Conservation (phyloP, 1,284 basidiomycete species). For the Somion occarium region DNA sequence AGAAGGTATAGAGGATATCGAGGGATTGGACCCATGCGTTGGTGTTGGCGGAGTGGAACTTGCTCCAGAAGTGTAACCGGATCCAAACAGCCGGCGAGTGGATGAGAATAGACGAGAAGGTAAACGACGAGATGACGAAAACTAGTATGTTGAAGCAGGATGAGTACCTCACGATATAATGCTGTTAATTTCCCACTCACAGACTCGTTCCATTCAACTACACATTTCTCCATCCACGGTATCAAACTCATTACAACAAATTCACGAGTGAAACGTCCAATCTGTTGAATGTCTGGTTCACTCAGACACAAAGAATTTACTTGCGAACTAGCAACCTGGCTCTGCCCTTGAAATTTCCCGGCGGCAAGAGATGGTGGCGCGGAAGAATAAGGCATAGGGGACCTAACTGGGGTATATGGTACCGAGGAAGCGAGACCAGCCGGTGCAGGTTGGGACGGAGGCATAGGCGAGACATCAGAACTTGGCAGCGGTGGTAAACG, state of each 20-base stretch:
- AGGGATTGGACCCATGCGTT: conserved; percentile 25
- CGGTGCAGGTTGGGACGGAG: conserved; percentile 17
- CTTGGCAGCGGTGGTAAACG: conserved; percentile 53
- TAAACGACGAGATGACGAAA: conserved; percentile 78
- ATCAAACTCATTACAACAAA: conserved; percentile 88
- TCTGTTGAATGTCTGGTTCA: conserved; percentile 76
- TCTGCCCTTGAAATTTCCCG: conserved; percentile 7
- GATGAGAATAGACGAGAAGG: conserved; percentile 82
- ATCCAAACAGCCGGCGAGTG: conserved; percentile 86
- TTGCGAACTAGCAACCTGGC: conserved; percentile 11
- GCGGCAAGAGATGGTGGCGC: conserved; percentile 15
- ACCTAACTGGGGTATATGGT: conserved; percentile 14
- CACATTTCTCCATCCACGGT: conserved; percentile 95
- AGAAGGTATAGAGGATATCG: conserved; percentile 40
- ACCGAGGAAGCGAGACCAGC: conserved; percentile 10
- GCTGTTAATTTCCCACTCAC: conserved; percentile 34
- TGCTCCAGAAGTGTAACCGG: conserved; percentile 37
- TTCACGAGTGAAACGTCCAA: conserved; percentile 83
- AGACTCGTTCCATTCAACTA: conserved; percentile 92
- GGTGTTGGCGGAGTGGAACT: conserved; percentile 38
- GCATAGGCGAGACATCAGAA: conserved; percentile 19
- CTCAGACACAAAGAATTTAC: conserved; percentile 36
- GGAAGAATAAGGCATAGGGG: conserved; percentile 19
- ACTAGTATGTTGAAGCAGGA: conserved; percentile 36
- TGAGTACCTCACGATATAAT: not conserved